Evolutionary conservation across 805 yeast species (phyloP).

Genomic region (Monosporozyma solicola): DNA sequence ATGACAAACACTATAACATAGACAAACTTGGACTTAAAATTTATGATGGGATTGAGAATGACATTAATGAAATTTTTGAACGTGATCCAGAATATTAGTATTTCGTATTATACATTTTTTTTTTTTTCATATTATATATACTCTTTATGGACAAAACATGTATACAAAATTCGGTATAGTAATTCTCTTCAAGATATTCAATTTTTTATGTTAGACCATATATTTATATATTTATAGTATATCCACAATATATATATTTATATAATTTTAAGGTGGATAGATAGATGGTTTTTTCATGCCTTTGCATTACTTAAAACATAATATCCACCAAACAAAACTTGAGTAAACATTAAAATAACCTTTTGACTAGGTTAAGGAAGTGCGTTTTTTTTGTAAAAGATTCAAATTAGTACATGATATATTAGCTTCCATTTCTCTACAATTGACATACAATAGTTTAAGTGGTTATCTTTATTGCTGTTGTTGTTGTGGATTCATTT

Average conservation of each 20-base stretch:
- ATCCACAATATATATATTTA: not conserved
- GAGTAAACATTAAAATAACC: not conserved
- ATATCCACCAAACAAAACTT: not conserved
- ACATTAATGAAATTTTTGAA: slow-evolving; percentile 2
- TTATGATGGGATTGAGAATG: slow-evolving; percentile 1
- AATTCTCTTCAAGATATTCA: not conserved
- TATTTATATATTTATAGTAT: not conserved
- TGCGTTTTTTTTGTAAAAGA: not conserved
- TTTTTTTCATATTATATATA: no score
- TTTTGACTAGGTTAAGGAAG: not conserved
- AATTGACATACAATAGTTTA: not conserved
- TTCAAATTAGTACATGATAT: not conserved
- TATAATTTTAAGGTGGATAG: not conserved
- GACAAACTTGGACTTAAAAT: slow-evolving; percentile 5
- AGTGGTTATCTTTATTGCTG: not conserved
- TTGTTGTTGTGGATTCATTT: slow-evolving; percentile 8
- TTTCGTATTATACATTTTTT: not conserved
- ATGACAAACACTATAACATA: not conserved
- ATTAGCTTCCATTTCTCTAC: not conserved
- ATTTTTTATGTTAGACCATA: not conserved
- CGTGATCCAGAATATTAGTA: not conserved
- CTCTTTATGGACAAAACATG: not conserved
- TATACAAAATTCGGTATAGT: not conserved
- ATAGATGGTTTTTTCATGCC: not conserved
- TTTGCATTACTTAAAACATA: not conserved